Base-by-base conservation (phyloP, 1,284 basidiomycete genomes). In the Ceratobasidium sp. region DNA sequence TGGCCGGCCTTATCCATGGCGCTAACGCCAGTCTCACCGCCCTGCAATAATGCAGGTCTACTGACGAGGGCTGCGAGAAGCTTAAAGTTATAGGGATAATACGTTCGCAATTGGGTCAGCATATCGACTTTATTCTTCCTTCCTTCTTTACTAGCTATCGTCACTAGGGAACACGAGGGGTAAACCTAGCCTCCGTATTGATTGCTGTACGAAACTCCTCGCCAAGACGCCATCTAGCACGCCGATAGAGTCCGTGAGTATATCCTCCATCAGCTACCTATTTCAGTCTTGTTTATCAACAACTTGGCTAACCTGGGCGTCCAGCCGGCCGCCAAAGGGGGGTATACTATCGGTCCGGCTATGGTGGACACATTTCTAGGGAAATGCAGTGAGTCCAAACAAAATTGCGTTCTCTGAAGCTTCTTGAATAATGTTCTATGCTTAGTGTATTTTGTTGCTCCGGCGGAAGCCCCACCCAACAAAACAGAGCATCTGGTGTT, bases 221-320 rank as follows among this genome's bases (percentile, higher is more conserved):
- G 3, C 59, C 9, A 33, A 62, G 59, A 62, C 59, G 6, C 59
- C 59, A 5, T 40, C 38, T 2, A 62, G 10, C 10, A 38, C 59
- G 15, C 59, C 59, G 15, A 62, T 62, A 26, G 59, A 62, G 5
- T 62, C 59, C 13, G 59, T 62, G 33, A 62, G 59, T 17, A 62
- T 26, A 42, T n/a, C n/a, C n/a, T n/a, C n/a, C n/a, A n/a, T n/a
- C n/a, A n/a, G n/a, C n/a, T n/a, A n/a, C n/a, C n/a, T n/a, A n/a
- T n/a, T n/a, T n/a, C n/a, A 46, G 13, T 13, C 44, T 46, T 46
- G 6, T 46, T 13, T 6, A 46, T 46, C 6, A 7, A 46, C 6
- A 7, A 13, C 7, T 46, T 6, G 44, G 44, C 13, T 46, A 13
- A 6, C 13, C 20, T 28, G 23, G 5, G 9, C n/a, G 33, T 9